Base-by-base conservation (phyloP, 345 rosid species). In the Pistacia atlantica region DNA sequence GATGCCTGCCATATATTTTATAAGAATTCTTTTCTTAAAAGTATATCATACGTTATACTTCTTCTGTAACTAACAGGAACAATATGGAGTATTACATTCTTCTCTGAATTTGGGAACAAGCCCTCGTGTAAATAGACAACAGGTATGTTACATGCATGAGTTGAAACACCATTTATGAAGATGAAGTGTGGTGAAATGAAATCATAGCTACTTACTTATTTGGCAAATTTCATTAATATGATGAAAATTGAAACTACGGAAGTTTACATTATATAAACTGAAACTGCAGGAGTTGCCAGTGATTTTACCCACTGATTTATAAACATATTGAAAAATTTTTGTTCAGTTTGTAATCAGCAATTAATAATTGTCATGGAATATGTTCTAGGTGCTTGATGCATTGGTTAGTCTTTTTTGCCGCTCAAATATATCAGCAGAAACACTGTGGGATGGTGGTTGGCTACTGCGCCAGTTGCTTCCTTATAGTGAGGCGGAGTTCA, bases 361-460 rank as follows among this genome's bases (percentile, higher is more conserved):
- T 55, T 64, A 46, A 45, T 52, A 45, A 4, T 67, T 33, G 66
- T 52, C 52, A 9, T 80, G 61, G 31, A 45, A 78, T 72, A 63
- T 78, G 56, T 74, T 84, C 38, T 81, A 97, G 99, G 98, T 94
- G 67, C 93, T 94, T 81, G 95, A 92, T 84, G 88, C 97, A 22
- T 85, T 97, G 90, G 95, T 91, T 73, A 78, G 87, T 83, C 96
- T 97, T 57, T 87, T 97, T 78, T 88, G 93, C 78, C 99, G 98
- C 56, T 85, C 95, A 61, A 85, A 89, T 84, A 84, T 97, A 82
- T 87, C 96, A 56, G 93, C 98, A 9, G 99, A 97, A 83, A 92
- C 92, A 59, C 80, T 94, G 83, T 91, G 99, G 99, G 91, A 87
- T 84, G 98, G 97, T 65, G 98, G 98, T 51, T 97, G 99, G 99